Evolutionary conservation across 139 green algal species (phyloP).

Genomic region (Tetradesmus obliquus): DNA sequence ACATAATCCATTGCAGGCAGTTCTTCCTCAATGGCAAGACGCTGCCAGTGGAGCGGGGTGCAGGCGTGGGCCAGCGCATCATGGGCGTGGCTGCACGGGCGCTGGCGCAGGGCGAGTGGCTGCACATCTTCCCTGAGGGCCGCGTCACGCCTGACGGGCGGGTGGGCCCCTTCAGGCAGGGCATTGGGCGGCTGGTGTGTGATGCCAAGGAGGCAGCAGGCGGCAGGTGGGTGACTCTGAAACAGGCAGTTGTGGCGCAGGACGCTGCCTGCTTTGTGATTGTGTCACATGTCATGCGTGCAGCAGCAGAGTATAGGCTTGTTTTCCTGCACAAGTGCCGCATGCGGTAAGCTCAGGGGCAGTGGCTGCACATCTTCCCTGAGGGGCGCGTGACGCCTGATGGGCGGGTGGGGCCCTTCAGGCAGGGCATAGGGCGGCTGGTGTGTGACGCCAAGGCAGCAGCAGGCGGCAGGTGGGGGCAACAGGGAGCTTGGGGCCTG

Average conservation of each 20-base stretch:
- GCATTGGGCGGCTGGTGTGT: slow-evolving; percentile 73
- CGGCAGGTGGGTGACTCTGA: slow-evolving; percentile 45
- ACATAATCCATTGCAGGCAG: slow-evolving; percentile 53
- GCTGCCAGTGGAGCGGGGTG: slow-evolving; percentile 79
- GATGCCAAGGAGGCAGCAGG: slow-evolving; percentile 57
- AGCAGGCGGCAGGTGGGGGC: slow-evolving; percentile 49
- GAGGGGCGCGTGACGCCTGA: slow-evolving; percentile 81
- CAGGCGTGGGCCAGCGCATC: slow-evolving; percentile 77
- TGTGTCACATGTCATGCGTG: not conserved
- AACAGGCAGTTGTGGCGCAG: not conserved
- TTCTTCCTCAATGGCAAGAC: slow-evolving; percentile 92
- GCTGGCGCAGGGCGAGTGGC: slow-evolving; percentile 76
- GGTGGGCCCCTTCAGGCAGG: slow-evolving; percentile 69
- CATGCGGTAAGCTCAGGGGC: slow-evolving; percentile 49
- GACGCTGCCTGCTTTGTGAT: not conserved
- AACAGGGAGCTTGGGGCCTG: too few relatives aligned
- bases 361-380: slow-evolving; percentile 94
- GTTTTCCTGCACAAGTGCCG: too few relatives aligned
- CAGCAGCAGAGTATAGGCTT: not conserved
- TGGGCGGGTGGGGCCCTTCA: slow-evolving; percentile 73
- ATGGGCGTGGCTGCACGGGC: slow-evolving; percentile 64
- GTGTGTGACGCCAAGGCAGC: slow-evolving; percentile 74
- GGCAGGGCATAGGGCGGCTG: slow-evolving; percentile 56
- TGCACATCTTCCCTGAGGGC: slow-evolving; percentile 94
- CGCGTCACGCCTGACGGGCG: slow-evolving; percentile 75